Base-by-base conservation (phyloP, 1,139 yeast species). In the Sugiyamaella japonica region DNA sequence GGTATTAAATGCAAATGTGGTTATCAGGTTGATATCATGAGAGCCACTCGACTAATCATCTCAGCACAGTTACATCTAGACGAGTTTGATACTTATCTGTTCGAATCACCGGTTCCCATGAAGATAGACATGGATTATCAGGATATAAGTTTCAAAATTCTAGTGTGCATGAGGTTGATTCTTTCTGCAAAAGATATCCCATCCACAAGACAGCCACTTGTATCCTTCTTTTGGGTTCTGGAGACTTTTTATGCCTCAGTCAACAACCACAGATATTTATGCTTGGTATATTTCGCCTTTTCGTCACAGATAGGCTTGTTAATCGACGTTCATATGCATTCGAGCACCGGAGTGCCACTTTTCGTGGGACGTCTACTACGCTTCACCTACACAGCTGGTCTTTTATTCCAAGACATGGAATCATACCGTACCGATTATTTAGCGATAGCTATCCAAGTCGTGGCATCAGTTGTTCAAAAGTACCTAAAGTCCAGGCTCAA, bases 151-250 rank as follows among this genome's bases (percentile, higher is more conserved):
- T 39, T 39, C 12, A 38, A 48, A 29, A 6, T 41, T 2, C 15
- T 47, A 4, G 17, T 48, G 7, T 31, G 46, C 12, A 16, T 48
- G 17, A 39, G 45, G 29, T 16, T 28, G 20, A n/a, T 48, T 15
- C 38, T 48, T 2, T 48, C 51, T 20, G 16, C 39, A 10, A 20
- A 37, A 31, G 51, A 48, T 48, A 16, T 48, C 20, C 51, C 51
- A 10, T 40, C 20, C 23, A 48, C 46, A 12, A 39, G 51, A 13
- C 39, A 48, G 20, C 46, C 51, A 8, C 12, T 48, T 28, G 31
- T 34, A 15, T 48, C 51, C 7, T n/a, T 48, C 20, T 15, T 48
- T 17, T 43, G 31, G n/a, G 13, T 20, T 28, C n/a, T 48, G 12
- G 40, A 39, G 20, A 6, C 20, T 13, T 28, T 38, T 17, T 40